A percentile compares a stretch with the other conserved stretches of the same genome.
Evolutionary conservation across 495 filamentous ascomycete species (phyloP).

Genomic region (Podospora tetraspora): DNA sequence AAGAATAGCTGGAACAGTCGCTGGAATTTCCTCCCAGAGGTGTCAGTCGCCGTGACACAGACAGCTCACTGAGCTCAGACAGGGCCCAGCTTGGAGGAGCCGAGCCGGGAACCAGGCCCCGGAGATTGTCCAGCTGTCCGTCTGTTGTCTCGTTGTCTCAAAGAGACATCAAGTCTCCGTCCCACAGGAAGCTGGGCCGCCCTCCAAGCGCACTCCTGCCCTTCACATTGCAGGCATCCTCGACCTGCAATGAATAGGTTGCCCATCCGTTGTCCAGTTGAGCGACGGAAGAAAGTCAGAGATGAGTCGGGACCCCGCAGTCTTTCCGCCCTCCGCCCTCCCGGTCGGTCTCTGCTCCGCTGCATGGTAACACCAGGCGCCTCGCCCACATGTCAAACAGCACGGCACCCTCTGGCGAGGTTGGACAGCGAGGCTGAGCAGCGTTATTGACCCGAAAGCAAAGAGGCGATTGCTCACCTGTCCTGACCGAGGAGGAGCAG

Average conservation of each 20-base stretch:
- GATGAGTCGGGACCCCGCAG: not conserved
- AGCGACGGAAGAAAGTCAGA: not conserved
- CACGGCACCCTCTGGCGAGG: not conserved
- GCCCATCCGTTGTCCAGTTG: not conserved
- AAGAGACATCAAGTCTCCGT: too few relatives aligned
- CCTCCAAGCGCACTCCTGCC: too few relatives aligned
- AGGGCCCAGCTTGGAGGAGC: slow-evolving; percentile 12
- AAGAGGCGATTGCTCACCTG: not conserved
- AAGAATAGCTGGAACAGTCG: not conserved
- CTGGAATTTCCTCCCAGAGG: not conserved
- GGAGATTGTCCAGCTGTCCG: slow-evolving; percentile 1
- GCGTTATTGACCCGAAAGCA: not conserved
- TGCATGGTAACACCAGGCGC: not conserved
- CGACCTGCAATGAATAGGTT: not conserved
- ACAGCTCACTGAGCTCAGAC: not conserved
- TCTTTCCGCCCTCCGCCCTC: not conserved
- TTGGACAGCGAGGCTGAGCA: slow-evolving; percentile 13
- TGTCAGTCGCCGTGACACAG: not conserved
- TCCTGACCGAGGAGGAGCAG: not conserved
- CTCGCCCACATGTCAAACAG: slow-evolving; percentile 1
- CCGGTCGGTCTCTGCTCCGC: not conserved
- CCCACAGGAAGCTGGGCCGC: too few relatives aligned
- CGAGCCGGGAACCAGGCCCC: not conserved
- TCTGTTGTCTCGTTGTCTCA: not conserved
- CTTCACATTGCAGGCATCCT: not conserved